These are phyloP conservation scores for Blastocystis sp. DNA, from an alignment of 352 stramenopile genomes.

Conservation along the genomic window DNA sequence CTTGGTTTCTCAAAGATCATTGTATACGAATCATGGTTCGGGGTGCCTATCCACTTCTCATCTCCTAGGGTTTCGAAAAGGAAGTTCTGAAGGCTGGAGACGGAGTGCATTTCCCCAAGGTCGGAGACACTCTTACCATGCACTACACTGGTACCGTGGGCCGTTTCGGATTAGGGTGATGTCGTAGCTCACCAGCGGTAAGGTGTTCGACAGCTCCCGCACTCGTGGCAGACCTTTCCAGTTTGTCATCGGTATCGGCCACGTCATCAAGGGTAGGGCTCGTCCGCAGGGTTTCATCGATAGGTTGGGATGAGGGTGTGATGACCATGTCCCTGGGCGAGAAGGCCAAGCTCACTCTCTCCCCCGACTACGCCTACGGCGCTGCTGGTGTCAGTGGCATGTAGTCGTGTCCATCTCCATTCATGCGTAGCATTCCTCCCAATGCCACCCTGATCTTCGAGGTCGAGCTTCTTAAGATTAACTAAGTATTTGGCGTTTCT, in stretches of 20 bases:
- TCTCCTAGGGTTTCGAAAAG: constrained; percentile 66
- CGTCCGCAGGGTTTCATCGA: not conserved
- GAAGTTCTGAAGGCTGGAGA: constrained; percentile 69
- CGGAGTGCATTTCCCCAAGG: constrained; percentile 67
- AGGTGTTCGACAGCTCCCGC: constrained; percentile 88
- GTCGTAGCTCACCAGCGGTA: constrained; percentile 73
- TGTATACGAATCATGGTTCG: constrained; percentile 32
- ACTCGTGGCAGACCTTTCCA: constrained; percentile 78
- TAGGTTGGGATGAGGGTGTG: constrained; percentile 69
- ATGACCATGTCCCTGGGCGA: constrained; percentile 71
- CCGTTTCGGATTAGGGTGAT: not conserved
- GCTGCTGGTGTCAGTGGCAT: constrained; percentile 62
- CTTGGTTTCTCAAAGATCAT: not conserved
- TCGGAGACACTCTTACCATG: constrained; percentile 67
- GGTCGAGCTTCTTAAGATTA: constrained; percentile 72
- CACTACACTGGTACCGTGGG: constrained; percentile 67
- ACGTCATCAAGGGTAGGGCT: constrained; percentile 76
- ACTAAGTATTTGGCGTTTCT: constrained; percentile 42
- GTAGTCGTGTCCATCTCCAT: not conserved
- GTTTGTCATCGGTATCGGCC: constrained; percentile 76
- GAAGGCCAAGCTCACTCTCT: constrained; percentile 71
- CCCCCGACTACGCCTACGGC: constrained; percentile 72
- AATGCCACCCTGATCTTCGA: constrained; percentile 73
- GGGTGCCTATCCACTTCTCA: not conserved
- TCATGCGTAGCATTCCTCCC: constrained; percentile 71